Evolutionary conservation across 2,329 filamentous ascomycete species (phyloP), one percentile per base, ranked within the genome.

Genomic region (Dactylellina cionopaga): DNA sequence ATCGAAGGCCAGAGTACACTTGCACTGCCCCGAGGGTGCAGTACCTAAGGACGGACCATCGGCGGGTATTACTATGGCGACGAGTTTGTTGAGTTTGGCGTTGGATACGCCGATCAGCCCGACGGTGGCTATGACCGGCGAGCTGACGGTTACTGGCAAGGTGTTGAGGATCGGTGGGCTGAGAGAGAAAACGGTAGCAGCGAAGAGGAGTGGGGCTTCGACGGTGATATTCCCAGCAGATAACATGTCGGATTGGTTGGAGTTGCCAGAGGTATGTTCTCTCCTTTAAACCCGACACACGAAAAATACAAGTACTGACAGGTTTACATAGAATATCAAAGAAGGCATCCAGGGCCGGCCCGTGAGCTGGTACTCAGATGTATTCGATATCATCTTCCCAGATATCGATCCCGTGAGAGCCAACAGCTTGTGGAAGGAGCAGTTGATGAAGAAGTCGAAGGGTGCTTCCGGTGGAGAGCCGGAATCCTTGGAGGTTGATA

Each of bases 41-140:
- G 93, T 97, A 63, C 91, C 91, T 76, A 99, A 99, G 82, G 95
- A 99, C 79, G 95, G 90, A 0, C 91, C 91, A 3, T 93, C 90
- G 49, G 95, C 95, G 17, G 95, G 95, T 79, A 95, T 99, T 78
- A 99, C 95, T 5, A 99, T 99, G 95, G 90, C 95, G n/a, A 96
- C 92, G 5, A 92, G 91, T 68, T 82, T 99, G 77, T 84, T 99
- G 54, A 94, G 90, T 56, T 84, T 99, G 74, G 94, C 92, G 6
- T 83, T 98, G 37, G 88, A 96, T 76, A 85, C 86, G 46, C 85
- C 89, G 13, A 85, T 99, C 52, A 86, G 92, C 78, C 92, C 94
- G 5, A 92, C 91, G 0, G 89, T 98, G 76, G 94, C 96, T 69
- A 99, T 99, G 95, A 99, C 95, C 0, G 95, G 95, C 75, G 95